Evolutionary conservation across 345 rosid species (phyloP), one percentile per base, ranked within the genome.

Genomic region (Noccaea caerulescens): DNA sequence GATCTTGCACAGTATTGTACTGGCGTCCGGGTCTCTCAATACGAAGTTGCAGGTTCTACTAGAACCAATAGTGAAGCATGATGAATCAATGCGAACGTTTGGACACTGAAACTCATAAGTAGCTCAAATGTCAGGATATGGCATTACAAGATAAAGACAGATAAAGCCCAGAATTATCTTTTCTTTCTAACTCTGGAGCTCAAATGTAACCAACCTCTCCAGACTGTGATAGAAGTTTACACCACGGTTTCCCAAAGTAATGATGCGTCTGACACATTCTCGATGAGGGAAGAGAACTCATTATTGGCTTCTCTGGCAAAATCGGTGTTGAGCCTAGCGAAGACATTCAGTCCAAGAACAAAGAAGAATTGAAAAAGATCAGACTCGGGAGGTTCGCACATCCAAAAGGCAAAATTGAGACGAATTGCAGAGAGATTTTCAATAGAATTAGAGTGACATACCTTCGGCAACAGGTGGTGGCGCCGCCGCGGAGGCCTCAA

Each of bases 151-250:
- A 47, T 34, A 47, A 50, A 49, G 18, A 49, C 9, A 45, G 51
- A 14, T 7, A n/a, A 13, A 58, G 25, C 43, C 33, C 30, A 27
- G 30, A 27, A 27, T 27, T 27, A 27, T 27, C 30, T 1, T 18
- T 20, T 47, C 10, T 50, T 65, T 37, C 37, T 34, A 47, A 58
- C 27, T 59, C 20, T 38, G 30, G 20, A 67, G 44, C 49, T 2
- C 23, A 20, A 20, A 20, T 2, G 30, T 39, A 11, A 63, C 49
- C 61, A 64, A 88, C 98, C 98, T 82, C 89, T 3, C 78, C 87
- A 64, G 85, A 87, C 79, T 88, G 90, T 14, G 98, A 77, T 7
- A 93, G 77, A 64, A 93, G 90, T 68, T 79, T 83, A 68, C 92
- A 84, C 98, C 97, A 88, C 11, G 95, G 90, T 4, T 73, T 63